A percentile compares a stretch with the other conserved stretches of the same genome.
Conservation (phyloP, 345 rosid genomes). For the Triadica sebifera region DNA sequence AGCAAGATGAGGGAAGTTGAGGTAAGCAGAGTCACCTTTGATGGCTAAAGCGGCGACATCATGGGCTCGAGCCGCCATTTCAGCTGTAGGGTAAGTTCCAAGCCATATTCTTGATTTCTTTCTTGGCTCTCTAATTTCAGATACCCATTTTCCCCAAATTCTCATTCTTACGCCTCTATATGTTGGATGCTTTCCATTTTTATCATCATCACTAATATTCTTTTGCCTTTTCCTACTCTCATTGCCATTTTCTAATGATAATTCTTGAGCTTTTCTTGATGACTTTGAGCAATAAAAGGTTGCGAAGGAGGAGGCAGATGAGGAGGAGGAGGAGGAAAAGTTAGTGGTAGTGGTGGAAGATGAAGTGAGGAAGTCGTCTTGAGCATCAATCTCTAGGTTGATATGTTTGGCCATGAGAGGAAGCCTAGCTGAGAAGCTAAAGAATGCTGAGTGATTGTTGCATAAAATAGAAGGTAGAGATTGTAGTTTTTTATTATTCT, state of each 20-base stretch:
- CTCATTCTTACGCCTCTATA: slow-evolving; percentile 73
- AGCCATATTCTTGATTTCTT: slow-evolving; percentile 88
- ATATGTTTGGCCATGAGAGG: slow-evolving; percentile 40
- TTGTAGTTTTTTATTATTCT: slow-evolving; percentile 26
- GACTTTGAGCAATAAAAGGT: slow-evolving; percentile 25
- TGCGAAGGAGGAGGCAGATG: slow-evolving; percentile 32
- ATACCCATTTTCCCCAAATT: slow-evolving; percentile 90
- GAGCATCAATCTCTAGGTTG: slow-evolving; percentile 50
- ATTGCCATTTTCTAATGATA: slow-evolving; percentile 7
- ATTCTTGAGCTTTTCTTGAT: slow-evolving; percentile 37
- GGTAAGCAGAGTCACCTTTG: slow-evolving; percentile 58
- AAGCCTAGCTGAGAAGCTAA: slow-evolving; percentile 16
- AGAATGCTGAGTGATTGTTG: slow-evolving; percentile 28
- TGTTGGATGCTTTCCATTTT: slow-evolving; percentile 39
- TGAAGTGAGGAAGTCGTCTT: slow-evolving; percentile 19
- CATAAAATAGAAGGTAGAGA: slow-evolving; percentile 23
- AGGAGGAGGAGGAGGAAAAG: slow-evolving; percentile 22
- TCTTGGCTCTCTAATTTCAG: slow-evolving; percentile 71
- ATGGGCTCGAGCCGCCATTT: slow-evolving; percentile 89
- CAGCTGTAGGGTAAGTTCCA: slow-evolving; percentile 68
- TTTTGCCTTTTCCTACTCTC: slow-evolving; percentile 29
- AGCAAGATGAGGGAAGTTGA: slow-evolving; percentile 58
- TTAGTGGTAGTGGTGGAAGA: slow-evolving; percentile 1
- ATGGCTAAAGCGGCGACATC: slow-evolving; percentile 77
- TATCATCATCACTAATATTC: slow-evolving; percentile 22